A percentile compares a stretch with the other conserved stretches of the same genome.
These are phyloP conservation scores for Raphanus sativus DNA, from an alignment of 345 rosid genomes.

Conservation along the genomic window DNA sequence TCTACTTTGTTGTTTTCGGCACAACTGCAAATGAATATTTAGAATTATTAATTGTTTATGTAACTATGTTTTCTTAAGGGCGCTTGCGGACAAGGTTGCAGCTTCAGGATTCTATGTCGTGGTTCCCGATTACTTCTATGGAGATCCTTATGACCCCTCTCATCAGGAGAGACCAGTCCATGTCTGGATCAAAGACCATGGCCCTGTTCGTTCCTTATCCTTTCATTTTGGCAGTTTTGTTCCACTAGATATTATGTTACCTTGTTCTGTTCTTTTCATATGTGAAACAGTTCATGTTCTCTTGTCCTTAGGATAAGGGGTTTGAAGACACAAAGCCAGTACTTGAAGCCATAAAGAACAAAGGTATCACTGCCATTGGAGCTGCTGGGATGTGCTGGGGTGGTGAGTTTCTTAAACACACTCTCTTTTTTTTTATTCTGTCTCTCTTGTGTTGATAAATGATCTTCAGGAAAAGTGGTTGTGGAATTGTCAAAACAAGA, in stretches of 20 bases:
- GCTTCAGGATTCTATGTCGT: slow-evolving; percentile 70
- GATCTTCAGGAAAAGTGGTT: slow-evolving; percentile 66
- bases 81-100: slow-evolving; percentile 79
- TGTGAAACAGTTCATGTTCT: not conserved
- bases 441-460: not conserved
- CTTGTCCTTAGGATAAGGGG: slow-evolving; percentile 61
- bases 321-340: slow-evolving; percentile 69
- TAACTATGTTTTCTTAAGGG: slow-evolving; percentile 37
- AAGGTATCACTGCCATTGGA: slow-evolving; percentile 59
- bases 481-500: slow-evolving; percentile 56
- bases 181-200: slow-evolving; percentile 65
- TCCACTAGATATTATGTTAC: not conserved
- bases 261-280: not conserved
- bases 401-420: slow-evolving; percentile 35
- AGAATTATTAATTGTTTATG: not conserved
- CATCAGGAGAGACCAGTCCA: slow-evolving; percentile 39
- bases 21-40: not conserved
- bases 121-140: slow-evolving; percentile 65
- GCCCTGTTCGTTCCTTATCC: slow-evolving; percentile 49
- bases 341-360: slow-evolving; percentile 59
- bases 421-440: not conserved
- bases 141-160: slow-evolving; percentile 50
- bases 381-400: slow-evolving; percentile 78
- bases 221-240: not conserved
- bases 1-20: not conserved